Evolutionary conservation across 1,284 basidiomycete species (phyloP).

Genomic region (Inonotus obliquus): DNA sequence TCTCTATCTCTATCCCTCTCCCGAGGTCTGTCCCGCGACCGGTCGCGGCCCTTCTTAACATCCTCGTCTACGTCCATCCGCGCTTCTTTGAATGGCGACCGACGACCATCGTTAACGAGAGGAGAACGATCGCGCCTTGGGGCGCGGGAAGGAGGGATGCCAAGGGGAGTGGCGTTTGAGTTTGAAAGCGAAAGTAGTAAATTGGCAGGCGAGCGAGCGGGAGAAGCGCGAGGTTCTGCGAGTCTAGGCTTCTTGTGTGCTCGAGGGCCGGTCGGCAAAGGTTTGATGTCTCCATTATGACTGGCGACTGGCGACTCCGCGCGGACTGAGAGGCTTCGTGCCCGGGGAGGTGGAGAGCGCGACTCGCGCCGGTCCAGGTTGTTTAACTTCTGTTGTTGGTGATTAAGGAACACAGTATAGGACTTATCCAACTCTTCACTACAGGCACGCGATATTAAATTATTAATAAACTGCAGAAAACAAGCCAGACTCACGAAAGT

Average conservation of each 20-base stretch:
- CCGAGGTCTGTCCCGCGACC: conserved; percentile 30
- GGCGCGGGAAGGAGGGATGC: not conserved
- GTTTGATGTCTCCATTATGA: conserved; percentile 40
- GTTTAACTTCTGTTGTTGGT: conserved; percentile 29
- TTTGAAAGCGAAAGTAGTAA: conserved; percentile 8
- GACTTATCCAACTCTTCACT: conserved; percentile 66
- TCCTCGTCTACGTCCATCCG: conserved; percentile 15
- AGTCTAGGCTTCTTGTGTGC: conserved; percentile 72
- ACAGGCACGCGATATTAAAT: not conserved
- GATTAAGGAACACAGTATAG: conserved; percentile 51
- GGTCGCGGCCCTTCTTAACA: conserved; percentile 7
- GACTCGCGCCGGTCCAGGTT: conserved; percentile 35
- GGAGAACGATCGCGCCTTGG: conserved; percentile 17
- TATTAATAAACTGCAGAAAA: not conserved
- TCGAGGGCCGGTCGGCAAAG: conserved; percentile 68
- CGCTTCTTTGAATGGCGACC: conserved; percentile 11
- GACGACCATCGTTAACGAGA: conserved; percentile 4
- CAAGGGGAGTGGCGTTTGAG: conserved; percentile 11
- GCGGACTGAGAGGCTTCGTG: conserved; percentile 19
- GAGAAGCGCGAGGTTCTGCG: conserved; percentile 47
- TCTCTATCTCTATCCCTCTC: conserved; percentile 24
- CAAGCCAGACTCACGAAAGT: conserved; percentile 53
- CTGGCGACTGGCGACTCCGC: conserved; percentile 35
- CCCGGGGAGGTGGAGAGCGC: conserved; percentile 34
- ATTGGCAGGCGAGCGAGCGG: conserved; percentile 29